Conservation (phyloP, 2,329 filamentous ascomycete species). For the Ophiostoma fasciatum region DNA sequence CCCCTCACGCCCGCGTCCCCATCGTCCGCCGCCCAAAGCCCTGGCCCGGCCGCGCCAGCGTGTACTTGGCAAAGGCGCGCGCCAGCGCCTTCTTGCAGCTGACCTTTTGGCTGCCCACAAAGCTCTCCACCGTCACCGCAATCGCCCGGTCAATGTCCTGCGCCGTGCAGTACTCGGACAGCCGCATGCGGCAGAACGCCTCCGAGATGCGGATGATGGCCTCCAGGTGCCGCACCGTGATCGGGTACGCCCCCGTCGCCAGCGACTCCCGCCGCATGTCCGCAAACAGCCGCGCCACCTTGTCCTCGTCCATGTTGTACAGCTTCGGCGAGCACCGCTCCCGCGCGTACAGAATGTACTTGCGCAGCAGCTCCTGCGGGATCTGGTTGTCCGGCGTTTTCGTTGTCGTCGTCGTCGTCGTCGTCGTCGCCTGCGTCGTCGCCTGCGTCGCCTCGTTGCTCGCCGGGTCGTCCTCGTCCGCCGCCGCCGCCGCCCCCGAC, state of each 20-base stretch:
- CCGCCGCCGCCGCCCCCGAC: neutral
- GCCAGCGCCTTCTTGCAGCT: constrained; percentile 94
- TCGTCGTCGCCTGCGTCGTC: constrained; percentile 19
- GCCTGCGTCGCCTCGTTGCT: constrained; percentile 17
- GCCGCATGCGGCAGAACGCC: constrained; percentile 90
- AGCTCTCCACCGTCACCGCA: constrained; percentile 89
- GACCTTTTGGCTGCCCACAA: constrained; percentile 91
- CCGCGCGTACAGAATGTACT: constrained; percentile 92
- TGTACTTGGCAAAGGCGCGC: constrained; percentile 92
- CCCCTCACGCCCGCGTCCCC: neutral
- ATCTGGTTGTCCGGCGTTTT: constrained; percentile 51
- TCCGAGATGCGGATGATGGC: constrained; percentile 94
- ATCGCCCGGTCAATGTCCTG: constrained; percentile 95
- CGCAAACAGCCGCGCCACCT: constrained; percentile 82
- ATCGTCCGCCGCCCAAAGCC: constrained; percentile 14
- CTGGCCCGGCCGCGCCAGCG: constrained; percentile 35
- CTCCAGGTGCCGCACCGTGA: constrained; percentile 94
- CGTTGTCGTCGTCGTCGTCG: constrained; percentile 11
- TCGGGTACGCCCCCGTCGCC: constrained; percentile 91
- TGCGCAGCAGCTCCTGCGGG: constrained; percentile 76
- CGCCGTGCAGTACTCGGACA: constrained; percentile 86
- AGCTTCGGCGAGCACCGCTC: constrained; percentile 84
- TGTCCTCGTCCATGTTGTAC: constrained; percentile 96
- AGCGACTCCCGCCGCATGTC: constrained; percentile 91
- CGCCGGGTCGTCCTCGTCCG: neutral